A percentile compares a stretch with the other conserved stretches of the same genome.
Conservation (phyloP, 176 grass and related monocot genomes). For the Oryza meyeriana region DNA sequence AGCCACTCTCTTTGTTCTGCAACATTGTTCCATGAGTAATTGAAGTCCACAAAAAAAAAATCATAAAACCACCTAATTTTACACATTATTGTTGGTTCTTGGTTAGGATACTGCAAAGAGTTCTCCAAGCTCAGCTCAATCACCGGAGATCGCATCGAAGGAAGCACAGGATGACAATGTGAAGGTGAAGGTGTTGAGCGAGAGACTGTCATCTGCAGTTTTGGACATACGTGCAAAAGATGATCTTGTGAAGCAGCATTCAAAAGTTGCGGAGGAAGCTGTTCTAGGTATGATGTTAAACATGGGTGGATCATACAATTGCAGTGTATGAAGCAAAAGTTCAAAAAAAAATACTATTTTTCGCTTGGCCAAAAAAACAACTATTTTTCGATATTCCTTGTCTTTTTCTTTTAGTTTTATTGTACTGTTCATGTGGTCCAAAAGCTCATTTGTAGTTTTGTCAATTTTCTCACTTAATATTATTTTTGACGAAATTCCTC, state of each 20-base stretch:
- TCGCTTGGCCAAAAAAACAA: neutral
- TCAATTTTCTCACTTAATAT: neutral
- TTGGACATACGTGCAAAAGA: constrained; percentile 77
- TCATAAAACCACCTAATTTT: neutral
- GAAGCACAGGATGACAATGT: constrained; percentile 46
- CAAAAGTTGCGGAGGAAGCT: constrained; percentile 89
- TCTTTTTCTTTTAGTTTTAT: neutral
- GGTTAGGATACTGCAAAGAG: constrained; percentile 64
- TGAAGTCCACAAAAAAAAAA: neutral
- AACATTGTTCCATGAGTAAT: neutral
- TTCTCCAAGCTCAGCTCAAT: constrained; percentile 50
- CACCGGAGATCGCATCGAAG: constrained; percentile 52
- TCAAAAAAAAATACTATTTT: neutral
- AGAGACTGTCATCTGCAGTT: constrained; percentile 74
- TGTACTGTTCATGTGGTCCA: neutral
- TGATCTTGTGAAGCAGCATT: constrained; percentile 90
- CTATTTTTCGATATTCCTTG: neutral
- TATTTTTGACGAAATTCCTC: no score
- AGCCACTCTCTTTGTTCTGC: neutral
- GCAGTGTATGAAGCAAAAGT: constrained; percentile 4
- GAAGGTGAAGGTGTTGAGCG: constrained; percentile 59
- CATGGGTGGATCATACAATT: neutral
- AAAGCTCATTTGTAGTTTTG: neutral
- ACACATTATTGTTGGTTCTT: constrained; percentile 18
- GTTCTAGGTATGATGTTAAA: constrained; percentile 63